Percentiles rank a stretch among this genome's conserved stretches.
Conservation (phyloP, 139 green algal species). For the Chlamydomonas urium region DNA sequence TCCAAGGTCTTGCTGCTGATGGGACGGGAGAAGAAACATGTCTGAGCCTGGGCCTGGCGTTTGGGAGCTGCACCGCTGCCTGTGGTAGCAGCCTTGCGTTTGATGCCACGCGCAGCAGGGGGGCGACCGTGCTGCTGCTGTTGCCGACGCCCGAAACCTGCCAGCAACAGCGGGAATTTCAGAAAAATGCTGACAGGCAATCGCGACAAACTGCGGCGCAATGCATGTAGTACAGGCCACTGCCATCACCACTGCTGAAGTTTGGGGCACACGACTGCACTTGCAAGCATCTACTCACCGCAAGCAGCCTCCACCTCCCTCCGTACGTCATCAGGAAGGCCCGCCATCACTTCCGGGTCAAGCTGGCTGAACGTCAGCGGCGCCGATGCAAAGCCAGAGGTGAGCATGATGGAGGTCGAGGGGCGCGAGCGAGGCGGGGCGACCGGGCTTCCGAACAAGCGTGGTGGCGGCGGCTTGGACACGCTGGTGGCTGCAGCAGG, state of each 20-base stretch:
- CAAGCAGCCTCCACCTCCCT: conserved; percentile 71
- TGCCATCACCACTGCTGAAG: not conserved
- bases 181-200: not conserved
- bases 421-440: too few species aligned
- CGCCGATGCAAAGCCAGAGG: not conserved
- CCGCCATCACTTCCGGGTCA: conserved; percentile 61
- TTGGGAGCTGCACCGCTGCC: not conserved
- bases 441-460: too few species aligned
- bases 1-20: not conserved
- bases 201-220: not conserved
- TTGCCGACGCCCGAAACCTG: not conserved
- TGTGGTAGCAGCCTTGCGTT: not conserved
- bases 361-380: conserved; percentile 39
- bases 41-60: not conserved
- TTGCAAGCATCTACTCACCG: conserved; percentile 4
- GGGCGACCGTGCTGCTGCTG: not conserved
- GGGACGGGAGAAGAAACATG: too few species aligned
- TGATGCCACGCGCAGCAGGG: too few species aligned
- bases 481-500: not conserved
- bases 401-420: too few species aligned
- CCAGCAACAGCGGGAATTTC: not conserved
- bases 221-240: not conserved
- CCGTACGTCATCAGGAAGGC: conserved; percentile 55
- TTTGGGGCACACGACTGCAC: too few species aligned
- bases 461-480: not conserved